Conservation (phyloP, 1,284 basidiomycete species). For the Retiboletus flavoniger region DNA sequence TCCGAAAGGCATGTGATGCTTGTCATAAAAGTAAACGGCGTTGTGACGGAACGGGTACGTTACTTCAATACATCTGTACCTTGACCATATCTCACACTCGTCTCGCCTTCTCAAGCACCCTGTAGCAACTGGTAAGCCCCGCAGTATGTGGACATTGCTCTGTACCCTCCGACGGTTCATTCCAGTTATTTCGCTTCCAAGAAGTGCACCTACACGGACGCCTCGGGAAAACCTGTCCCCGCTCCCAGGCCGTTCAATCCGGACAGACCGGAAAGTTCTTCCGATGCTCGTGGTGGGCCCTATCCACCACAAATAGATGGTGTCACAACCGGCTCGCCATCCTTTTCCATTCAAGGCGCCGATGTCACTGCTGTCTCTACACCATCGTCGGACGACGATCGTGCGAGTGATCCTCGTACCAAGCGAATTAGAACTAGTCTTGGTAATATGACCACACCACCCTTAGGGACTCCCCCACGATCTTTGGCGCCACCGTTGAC, state of each 20-base stretch:
- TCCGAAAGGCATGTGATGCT: slow-evolving; percentile 68
- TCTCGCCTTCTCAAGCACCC: slow-evolving; percentile 48
- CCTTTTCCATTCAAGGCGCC: slow-evolving; percentile 17
- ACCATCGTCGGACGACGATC: slow-evolving; percentile 32
- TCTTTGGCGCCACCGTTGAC: slow-evolving; percentile 35
- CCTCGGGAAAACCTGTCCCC: slow-evolving; percentile 72
- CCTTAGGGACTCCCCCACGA: slow-evolving; percentile 43
- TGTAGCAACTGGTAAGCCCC: slow-evolving; percentile 73
- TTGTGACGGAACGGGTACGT: slow-evolving; percentile 76
- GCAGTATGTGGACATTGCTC: slow-evolving; percentile 1
- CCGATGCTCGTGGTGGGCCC: slow-evolving; percentile 18
- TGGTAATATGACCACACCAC: slow-evolving; percentile 18
- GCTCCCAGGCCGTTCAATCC: slow-evolving; percentile 51
- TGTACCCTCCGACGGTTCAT: slow-evolving; percentile 11
- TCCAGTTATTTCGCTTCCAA: slow-evolving; percentile 76
- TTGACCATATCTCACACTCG: slow-evolving; percentile 11
- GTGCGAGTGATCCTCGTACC: slow-evolving; percentile 21
- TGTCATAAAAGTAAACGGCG: slow-evolving; percentile 81
- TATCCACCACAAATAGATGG: slow-evolving; percentile 20
- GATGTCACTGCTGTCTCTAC: slow-evolving; percentile 18
- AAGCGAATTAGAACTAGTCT: slow-evolving; percentile 28
- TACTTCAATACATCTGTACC: slow-evolving; percentile 12
- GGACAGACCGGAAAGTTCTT: slow-evolving; percentile 24
- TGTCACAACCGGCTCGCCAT: slow-evolving; percentile 12
- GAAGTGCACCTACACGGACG: slow-evolving; percentile 75